Percentiles rank a stretch among this genome's conserved stretches.
These are phyloP conservation scores for Capsicum baccatum DNA, from an alignment of 257 asterid species.

Conservation along the genomic window DNA sequence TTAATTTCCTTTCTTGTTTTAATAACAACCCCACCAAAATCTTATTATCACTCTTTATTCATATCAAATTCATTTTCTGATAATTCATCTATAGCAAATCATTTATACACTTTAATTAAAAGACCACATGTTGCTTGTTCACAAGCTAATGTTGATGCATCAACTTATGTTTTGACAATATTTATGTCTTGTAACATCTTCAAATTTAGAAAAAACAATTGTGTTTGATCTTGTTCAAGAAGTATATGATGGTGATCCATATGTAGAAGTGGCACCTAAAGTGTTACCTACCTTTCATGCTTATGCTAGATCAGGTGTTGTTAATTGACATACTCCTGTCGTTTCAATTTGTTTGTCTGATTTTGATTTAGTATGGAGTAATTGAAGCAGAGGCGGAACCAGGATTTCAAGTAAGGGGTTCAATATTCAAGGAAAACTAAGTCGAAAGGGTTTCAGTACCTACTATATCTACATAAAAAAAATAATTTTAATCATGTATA, in stretches of 20 bases:
- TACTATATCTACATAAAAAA: too few relatives aligned
- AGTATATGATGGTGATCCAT: conserved; percentile 62
- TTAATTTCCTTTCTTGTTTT: conserved; percentile 40
- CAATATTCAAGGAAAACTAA: too few relatives aligned
- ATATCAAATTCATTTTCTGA: conserved; percentile 50
- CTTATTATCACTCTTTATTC: conserved; percentile 67
- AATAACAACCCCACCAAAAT: conserved; percentile 42
- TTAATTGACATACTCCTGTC: not conserved
- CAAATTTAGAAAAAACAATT: conserved; percentile 45
- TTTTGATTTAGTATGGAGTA: too few relatives aligned
- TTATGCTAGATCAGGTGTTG: conserved; percentile 65
- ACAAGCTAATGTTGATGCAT: conserved; percentile 77
- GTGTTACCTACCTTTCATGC: conserved; percentile 70
- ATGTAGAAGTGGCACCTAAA: conserved; percentile 57
- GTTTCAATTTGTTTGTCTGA: not conserved
- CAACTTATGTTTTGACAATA: conserved; percentile 69
- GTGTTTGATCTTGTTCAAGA: conserved; percentile 62
- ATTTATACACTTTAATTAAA: conserved; percentile 63
- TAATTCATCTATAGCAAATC: conserved; percentile 68
- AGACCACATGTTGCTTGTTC: conserved; percentile 89
- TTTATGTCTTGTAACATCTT: conserved; percentile 55
- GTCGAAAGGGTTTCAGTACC: too few relatives aligned
- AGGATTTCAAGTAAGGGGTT: too few relatives aligned
- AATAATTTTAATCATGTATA: too few relatives aligned
- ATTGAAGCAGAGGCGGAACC: too few relatives aligned